Evolutionary conservation across 768 basidiomycete genomes (phyloP).

Genomic region (Mycena vulgaris): DNA sequence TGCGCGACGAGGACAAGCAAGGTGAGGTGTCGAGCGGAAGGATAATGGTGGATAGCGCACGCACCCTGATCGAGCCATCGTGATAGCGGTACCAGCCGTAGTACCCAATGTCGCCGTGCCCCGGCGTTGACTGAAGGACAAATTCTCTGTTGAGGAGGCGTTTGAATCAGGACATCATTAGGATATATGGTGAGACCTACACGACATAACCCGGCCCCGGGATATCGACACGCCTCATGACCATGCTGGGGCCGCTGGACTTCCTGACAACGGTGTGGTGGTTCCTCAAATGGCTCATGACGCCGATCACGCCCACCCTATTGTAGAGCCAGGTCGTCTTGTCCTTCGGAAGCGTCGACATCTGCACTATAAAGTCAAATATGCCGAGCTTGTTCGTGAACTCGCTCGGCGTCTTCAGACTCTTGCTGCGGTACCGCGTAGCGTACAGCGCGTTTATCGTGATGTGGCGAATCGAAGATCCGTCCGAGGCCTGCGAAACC

Average conservation of each 20-base stretch:
- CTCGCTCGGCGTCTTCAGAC: background rate
- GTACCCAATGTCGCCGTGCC: too few relatives aligned
- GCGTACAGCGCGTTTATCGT: background rate
- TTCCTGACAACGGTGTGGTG: background rate
- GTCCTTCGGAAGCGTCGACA: background rate
- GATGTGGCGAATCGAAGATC: background rate
- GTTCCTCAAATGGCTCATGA: background rate
- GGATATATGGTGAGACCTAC: too few relatives aligned
- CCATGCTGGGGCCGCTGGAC: background rate
- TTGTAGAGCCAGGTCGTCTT: background rate
- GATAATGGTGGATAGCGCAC: too few relatives aligned
- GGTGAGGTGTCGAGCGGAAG: too few relatives aligned
- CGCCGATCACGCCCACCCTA: background rate
- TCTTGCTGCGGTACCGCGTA: background rate
- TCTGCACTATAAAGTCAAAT: background rate
- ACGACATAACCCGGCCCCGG: background rate
- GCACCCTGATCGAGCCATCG: too few relatives aligned
- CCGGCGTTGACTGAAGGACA: too few relatives aligned
- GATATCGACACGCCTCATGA: background rate
- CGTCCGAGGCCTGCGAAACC: background rate
- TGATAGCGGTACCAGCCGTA: too few relatives aligned
- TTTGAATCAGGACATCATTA: too few relatives aligned
- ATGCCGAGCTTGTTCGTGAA: background rate
- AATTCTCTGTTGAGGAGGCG: too few relatives aligned
- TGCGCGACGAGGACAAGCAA: too few relatives aligned